Evolutionary conservation across 2,329 filamentous ascomycete species (phyloP), one percentile per base, ranked within the genome.

Genomic region (Scopulariopsis brevicaulis): DNA sequence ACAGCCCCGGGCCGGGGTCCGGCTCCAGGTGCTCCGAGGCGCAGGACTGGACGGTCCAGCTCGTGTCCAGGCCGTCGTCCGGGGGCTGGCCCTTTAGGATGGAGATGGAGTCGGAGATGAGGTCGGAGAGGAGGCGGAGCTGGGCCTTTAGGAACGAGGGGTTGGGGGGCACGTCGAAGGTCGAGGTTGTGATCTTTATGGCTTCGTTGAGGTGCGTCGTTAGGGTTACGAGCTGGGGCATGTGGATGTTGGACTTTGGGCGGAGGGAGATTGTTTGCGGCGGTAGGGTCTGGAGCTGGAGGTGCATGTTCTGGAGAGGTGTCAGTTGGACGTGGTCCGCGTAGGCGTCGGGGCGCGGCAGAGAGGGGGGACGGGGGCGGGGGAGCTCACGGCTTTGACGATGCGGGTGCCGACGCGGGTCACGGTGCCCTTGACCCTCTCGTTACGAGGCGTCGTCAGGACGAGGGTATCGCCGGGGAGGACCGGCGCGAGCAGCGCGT

Each of bases 341-440:
- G 14, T 7, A n/a, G 4, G 22, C n/a, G 2, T 35, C 22, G 20
- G 12, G 43, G 20, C 7, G 22, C n/a, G n/a, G 8, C 4, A 18
- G 15, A 12, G 32, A 20, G 32, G 32, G 28, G 25, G 28, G 11
- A 2, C 14, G 40, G 34, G 34, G 14, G 54, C 4, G 4, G 53
- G 43, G 34, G 4, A 6, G 79, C 85, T 65, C 77, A 92, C 89
- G 63, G 91, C 93, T 70, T 96, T 96, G 62, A 96, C 87, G 62
- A 99, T 87, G 56, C 87, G 84, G n/a, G 90, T 90, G 46, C 94
- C 94, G 40, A 96, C 84, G 57, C 94, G 84, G 1, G 93, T 97
- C 60, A 97, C 83, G 65, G 90, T 89, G 20, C 94, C 94, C 71
- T 99, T 99, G 62, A 97, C 85, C 63, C 82, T 84, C 74, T 99